A percentile compares a stretch with the other conserved stretches of the same genome.
phyloP scores from a whole-genome alignment of 306 rosid species.

The Vigna reflexopilosa region DNA sequence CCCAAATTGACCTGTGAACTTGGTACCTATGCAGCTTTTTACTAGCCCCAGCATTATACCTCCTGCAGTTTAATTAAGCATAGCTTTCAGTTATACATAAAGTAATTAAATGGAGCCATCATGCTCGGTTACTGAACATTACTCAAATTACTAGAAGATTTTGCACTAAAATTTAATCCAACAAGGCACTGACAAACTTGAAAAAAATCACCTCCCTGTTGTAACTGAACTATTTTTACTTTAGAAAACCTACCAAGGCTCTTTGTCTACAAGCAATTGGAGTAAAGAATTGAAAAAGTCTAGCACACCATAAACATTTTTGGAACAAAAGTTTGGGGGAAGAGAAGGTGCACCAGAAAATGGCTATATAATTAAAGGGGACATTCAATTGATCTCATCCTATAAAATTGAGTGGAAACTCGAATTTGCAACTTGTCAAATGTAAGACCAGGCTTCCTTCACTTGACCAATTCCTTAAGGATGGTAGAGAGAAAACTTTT shows the following conservation, averaged over 20 bases:
- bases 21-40: constrained; percentile 96
- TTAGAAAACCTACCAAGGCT: not conserved
- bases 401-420: not conserved
- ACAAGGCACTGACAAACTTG: not conserved
- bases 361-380: not conserved
- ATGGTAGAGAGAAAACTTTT: not conserved
- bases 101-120: constrained; percentile 11
- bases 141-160: constrained; percentile 4
- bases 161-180: constrained; percentile 9
- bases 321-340: not conserved
- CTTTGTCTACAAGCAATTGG: constrained; percentile 29
- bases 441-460: not conserved
- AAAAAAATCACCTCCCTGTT: constrained; percentile 31
- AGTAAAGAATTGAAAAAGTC: constrained; percentile 15
- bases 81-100: constrained; percentile 29
- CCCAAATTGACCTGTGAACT: constrained; percentile 94
- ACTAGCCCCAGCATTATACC: constrained; percentile 85
- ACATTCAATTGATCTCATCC: not conserved
- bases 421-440: not conserved
- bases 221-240: constrained; percentile 14
- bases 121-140: not conserved
- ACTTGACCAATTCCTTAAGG: not conserved
- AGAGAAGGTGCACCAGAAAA: not conserved
- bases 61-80: constrained; percentile 64
- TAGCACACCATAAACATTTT: not conserved